These are phyloP conservation scores for Delonix regia DNA, from an alignment of 306 rosid species.

Conservation along the genomic window DNA sequence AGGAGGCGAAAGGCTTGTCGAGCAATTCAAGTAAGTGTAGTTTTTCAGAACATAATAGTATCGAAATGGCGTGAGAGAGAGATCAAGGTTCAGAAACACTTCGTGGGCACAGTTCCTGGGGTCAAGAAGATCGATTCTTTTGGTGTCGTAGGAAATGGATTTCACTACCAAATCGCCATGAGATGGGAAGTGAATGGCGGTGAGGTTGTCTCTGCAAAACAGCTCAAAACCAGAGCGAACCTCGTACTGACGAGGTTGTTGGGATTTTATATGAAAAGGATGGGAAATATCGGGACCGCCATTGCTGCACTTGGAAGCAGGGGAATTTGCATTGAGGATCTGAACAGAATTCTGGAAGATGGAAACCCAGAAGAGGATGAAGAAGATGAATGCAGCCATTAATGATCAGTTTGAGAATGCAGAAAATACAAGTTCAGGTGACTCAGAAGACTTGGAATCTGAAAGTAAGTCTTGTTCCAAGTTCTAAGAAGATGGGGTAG, in stretches of 20 bases:
- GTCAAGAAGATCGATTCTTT: constrained; percentile 64
- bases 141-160: constrained; percentile 67
- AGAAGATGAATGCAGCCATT: constrained; percentile 52
- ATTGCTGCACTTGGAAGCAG: constrained; percentile 39
- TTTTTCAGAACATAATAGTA: constrained; percentile 55
- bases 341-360: constrained; percentile 36
- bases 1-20: constrained; percentile 35
- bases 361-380: constrained; percentile 46
- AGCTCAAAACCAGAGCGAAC: constrained; percentile 46
- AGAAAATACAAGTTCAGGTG: constrained; percentile 24
- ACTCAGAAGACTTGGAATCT: not conserved
- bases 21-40: constrained; percentile 68
- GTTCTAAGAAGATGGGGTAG: no score
- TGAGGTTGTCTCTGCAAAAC: constrained; percentile 45
- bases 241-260: not conserved
- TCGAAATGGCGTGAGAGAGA: constrained; percentile 62
- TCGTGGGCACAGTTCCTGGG: constrained; percentile 60
- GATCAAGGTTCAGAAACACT: constrained; percentile 74
- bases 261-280: constrained; percentile 55
- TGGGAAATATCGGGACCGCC: constrained; percentile 42
- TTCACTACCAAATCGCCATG: constrained; percentile 59
- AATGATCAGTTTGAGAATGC: constrained; percentile 19
- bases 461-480: not conserved
- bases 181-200: constrained; percentile 64
- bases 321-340: constrained; percentile 29